Conservation (phyloP, 176 grass and related monocot species). For the Eragrostis nindensis region DNA sequence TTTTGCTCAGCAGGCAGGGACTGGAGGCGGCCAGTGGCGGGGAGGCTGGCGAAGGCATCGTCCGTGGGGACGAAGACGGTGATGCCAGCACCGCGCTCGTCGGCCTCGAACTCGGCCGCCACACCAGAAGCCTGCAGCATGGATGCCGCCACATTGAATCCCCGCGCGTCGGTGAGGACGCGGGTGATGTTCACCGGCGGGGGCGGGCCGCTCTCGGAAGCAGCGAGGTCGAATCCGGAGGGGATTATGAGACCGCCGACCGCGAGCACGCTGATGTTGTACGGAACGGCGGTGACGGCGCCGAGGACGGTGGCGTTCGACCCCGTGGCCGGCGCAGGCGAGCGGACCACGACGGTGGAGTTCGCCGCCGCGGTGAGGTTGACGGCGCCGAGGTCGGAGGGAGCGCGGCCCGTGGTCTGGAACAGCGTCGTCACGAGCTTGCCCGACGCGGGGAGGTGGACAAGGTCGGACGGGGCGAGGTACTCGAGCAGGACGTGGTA, state of each 20-base stretch:
- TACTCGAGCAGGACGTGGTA: conserved; percentile 97
- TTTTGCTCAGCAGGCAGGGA: conserved; percentile 86
- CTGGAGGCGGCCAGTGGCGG: conserved; percentile 73
- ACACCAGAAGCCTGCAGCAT: conserved; percentile 96
- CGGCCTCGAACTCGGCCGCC: conserved; percentile 65
- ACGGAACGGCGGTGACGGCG: conserved; percentile 64
- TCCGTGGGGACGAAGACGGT: conserved; percentile 96
- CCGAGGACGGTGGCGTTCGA: conserved; percentile 81
- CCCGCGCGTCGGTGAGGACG: conserved; percentile 74
- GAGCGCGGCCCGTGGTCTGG: conserved; percentile 92
- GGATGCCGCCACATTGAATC: conserved; percentile 87
- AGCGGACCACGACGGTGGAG: conserved; percentile 64
- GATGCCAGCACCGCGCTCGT: conserved; percentile 88
- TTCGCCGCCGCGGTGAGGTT: conserved; percentile 63
- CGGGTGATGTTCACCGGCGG: conserved; percentile 77
- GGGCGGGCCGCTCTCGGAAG: conserved; percentile 64
- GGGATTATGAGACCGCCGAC: conserved; percentile 77
- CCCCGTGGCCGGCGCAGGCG: conserved; percentile 55
- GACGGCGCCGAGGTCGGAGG: conserved; percentile 79
- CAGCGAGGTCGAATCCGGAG: conserved; percentile 77
- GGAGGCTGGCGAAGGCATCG: conserved; percentile 87
- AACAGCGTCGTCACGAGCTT: conserved; percentile 94
- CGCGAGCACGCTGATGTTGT: conserved; percentile 86
- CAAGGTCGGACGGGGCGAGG: conserved; percentile 78
- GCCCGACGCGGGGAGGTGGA: conserved; percentile 53